Conservation (phyloP, 2,329 filamentous ascomycete genomes). For the Aspergillus persii region DNA sequence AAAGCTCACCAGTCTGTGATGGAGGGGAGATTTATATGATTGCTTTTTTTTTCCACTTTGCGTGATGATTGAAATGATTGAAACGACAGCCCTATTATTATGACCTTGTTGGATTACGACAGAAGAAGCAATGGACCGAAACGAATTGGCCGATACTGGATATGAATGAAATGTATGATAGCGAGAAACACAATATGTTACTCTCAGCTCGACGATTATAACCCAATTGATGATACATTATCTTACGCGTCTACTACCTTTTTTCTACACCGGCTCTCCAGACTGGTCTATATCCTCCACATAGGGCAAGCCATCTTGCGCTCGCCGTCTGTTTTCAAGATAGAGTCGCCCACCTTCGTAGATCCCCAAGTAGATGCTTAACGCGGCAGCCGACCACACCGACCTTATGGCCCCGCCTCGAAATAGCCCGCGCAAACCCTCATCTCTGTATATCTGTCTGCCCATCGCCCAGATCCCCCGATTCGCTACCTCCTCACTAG, state of each 20-base stretch:
- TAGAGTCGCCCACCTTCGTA: conserved; percentile 78
- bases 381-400: conserved; percentile 78
- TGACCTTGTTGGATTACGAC: background rate
- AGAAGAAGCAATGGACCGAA: background rate
- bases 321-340: conserved; percentile 37
- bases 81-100: conserved; percentile 2
- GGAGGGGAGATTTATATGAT: background rate
- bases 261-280: too few relatives aligned
- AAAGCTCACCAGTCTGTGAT: conserved; percentile 39
- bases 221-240: background rate
- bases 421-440: conserved; percentile 73
- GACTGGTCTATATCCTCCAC: too few relatives aligned
- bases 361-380: conserved; percentile 79
- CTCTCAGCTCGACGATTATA: background rate
- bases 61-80: conserved; percentile 12
- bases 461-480: conserved; percentile 52
- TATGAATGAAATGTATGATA: conserved; percentile 7
- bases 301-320: background rate
- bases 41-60: background rate
- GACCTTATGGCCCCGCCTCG: conserved; percentile 68
- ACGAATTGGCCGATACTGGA: background rate
- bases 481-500: conserved; percentile 30
- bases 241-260: background rate
- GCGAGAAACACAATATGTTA: background rate
- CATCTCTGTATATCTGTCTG: conserved; percentile 62